These are phyloP conservation scores for Apiospora sp. DNA, from an alignment of 2,329 filamentous ascomycete genomes.

Conservation along the genomic window DNA sequence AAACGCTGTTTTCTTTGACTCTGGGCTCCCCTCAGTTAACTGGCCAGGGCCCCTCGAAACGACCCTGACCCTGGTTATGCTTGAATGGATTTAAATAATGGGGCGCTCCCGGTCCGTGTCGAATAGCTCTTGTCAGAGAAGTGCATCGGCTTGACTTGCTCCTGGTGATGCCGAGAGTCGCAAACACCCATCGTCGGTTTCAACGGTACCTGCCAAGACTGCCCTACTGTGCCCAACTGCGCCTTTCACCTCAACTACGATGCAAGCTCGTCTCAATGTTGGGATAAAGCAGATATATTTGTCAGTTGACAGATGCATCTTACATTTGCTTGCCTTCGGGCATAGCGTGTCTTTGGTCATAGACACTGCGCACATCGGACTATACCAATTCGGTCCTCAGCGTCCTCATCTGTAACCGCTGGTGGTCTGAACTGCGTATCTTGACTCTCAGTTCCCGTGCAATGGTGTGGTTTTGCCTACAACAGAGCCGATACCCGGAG, in stretches of 20 bases:
- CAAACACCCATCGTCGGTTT: constrained; percentile 17
- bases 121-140: constrained; percentile 45
- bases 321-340: neutral
- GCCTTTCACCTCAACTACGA: neutral
- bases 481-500: neutral
- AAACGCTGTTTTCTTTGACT: neutral
- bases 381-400: constrained; percentile 4
- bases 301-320: constrained; percentile 14
- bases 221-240: neutral
- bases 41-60: neutral
- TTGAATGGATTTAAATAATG: constrained; percentile 28
- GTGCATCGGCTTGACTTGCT: constrained; percentile 49
- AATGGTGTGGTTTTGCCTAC: neutral
- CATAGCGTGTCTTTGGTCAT: neutral
- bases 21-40: neutral
- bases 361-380: constrained; percentile 4
- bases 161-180: constrained; percentile 34
- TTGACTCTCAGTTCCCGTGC: constrained; percentile 20
- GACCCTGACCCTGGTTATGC: constrained; percentile 6
- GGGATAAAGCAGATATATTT: neutral
- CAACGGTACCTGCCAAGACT: constrained; percentile 28
- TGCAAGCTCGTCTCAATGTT: constrained; percentile 9
- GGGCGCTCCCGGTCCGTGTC: constrained; percentile 39
- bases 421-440: constrained; percentile 2
- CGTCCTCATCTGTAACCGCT: neutral